These are phyloP conservation scores for Canavalia ensiformis DNA, from an alignment of 306 rosid species.

Conservation along the genomic window DNA sequence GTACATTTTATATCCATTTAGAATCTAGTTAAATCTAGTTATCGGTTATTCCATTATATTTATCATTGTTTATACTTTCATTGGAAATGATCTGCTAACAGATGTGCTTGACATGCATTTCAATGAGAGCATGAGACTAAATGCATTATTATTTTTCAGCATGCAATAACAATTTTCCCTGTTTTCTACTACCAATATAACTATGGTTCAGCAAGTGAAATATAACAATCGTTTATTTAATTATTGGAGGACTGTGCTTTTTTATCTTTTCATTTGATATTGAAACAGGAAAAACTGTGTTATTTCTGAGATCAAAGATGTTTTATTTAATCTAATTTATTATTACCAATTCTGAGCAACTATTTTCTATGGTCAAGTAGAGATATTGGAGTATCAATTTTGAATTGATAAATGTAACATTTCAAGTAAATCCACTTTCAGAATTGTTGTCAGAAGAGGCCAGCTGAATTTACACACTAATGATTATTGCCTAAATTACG, in stretches of 20 bases:
- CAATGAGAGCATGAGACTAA: constrained; percentile 16
- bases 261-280: not conserved
- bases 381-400: constrained; percentile 14
- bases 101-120: constrained; percentile 23
- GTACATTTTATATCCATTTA: constrained; percentile 53
- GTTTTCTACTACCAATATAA: not conserved
- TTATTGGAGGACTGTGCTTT: not conserved
- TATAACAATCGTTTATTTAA: not conserved
- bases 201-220: not conserved
- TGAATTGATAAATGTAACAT: not conserved
- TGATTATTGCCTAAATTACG: not conserved
- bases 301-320: not conserved
- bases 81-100: constrained; percentile 15
- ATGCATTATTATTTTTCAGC: constrained; percentile 13
- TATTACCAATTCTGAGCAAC: not conserved
- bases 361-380: not conserved
- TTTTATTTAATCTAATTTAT: not conserved
- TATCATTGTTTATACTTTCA: constrained; percentile 8
- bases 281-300: constrained; percentile 3
- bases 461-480: constrained; percentile 25
- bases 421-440: not conserved
- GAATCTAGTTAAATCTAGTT: constrained; percentile 11
- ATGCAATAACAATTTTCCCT: constrained; percentile 17
- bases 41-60: constrained; percentile 30
- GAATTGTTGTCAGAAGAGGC: not conserved